Conservation (phyloP, 805 yeast genomes). For the Candida manassasensis region DNA sequence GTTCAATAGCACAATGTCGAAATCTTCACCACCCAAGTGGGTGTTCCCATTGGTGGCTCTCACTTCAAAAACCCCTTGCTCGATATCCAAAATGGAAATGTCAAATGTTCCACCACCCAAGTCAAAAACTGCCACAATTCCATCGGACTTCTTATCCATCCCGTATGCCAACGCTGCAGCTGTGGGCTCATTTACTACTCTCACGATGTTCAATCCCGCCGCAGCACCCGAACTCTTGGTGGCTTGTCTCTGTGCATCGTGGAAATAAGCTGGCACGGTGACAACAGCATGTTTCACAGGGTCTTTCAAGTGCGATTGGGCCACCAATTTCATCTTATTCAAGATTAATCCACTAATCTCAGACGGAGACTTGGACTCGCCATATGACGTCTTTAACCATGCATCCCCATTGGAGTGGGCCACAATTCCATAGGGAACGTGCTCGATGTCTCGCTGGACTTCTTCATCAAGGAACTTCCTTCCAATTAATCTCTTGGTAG, state of each 20-base stretch:
- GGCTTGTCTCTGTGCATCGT: constrained; percentile 75
- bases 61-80: constrained; percentile 77
- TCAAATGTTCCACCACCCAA: constrained; percentile 87
- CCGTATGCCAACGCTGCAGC: constrained; percentile 86
- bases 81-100: constrained; percentile 72
- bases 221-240: constrained; percentile 74
- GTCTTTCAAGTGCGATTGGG: constrained; percentile 47
- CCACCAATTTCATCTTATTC: constrained; percentile 60
- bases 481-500: constrained; percentile 79
- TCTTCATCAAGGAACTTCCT: constrained; percentile 63
- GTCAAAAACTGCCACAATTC: constrained; percentile 60
- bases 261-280: constrained; percentile 82
- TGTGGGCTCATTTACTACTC: constrained; percentile 81
- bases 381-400: constrained; percentile 50
- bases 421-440: constrained; percentile 60
- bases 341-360: constrained; percentile 66
- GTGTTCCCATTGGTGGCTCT: constrained; percentile 82
- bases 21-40: constrained; percentile 83
- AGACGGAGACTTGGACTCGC: constrained; percentile 54
- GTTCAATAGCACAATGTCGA: constrained; percentile 60
- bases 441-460: constrained; percentile 60
- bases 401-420: constrained; percentile 65
- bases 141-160: constrained; percentile 49
- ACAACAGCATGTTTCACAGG: constrained; percentile 67
- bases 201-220: constrained; percentile 69